Percentiles rank a stretch among this genome's conserved stretches.
Evolutionary conservation across 1,284 basidiomycete species (phyloP).

Genomic region (Melampsora americana): DNA sequence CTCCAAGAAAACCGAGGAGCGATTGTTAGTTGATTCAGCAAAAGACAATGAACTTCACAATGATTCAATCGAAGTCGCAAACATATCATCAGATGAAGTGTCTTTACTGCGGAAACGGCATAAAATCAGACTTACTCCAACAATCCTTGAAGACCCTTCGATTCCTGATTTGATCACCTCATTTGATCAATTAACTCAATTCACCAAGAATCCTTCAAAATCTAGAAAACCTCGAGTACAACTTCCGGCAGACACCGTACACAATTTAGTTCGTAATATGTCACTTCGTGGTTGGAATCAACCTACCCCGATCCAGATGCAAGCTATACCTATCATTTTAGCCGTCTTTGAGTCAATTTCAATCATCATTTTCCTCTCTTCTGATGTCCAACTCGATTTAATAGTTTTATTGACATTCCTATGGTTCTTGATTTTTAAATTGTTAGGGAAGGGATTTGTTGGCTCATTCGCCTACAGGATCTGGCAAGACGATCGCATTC

Average conservation of each 20-base stretch:
- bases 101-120: slow-evolving; percentile 4
- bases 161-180: background rate
- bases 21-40: background rate
- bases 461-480: slow-evolving; percentile 89
- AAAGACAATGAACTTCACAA: background rate
- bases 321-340: slow-evolving; percentile 54
- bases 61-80: background rate
- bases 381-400: background rate
- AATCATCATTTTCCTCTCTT: background rate
- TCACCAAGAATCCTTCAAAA: background rate
- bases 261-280: background rate
- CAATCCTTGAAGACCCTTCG: background rate
- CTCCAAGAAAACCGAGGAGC: background rate
- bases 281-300: background rate
- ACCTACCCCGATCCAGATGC: slow-evolving; percentile 49
- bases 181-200: background rate
- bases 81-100: background rate
- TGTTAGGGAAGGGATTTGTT: slow-evolving; percentile 71
- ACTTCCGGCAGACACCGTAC: background rate
- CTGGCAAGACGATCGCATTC: slow-evolving; percentile 88
- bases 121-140: background rate
- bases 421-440: too few species aligned
- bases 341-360: slow-evolving; percentile 45
- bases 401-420: background rate
- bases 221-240: background rate